Evolutionary conservation across 2,329 filamentous ascomycete genomes (phyloP).

Genomic region (Mycocentrospora acerina): DNA sequence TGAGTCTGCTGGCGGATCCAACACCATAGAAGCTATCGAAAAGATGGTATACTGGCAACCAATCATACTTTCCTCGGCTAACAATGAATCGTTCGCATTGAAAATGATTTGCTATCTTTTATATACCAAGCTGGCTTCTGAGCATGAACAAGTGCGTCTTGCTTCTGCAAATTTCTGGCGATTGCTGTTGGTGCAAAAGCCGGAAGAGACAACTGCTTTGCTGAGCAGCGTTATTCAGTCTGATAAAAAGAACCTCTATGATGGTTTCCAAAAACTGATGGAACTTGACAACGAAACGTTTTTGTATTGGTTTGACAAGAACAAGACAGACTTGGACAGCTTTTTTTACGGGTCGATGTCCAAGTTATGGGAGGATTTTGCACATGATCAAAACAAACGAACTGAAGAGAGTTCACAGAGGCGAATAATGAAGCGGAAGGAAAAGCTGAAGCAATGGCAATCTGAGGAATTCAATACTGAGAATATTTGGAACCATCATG

Average conservation of each 20-base stretch:
- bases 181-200: constrained; percentile 92
- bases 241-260: constrained; percentile 70
- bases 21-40: constrained; percentile 72
- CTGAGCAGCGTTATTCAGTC: constrained; percentile 70
- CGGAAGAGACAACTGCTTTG: constrained; percentile 73
- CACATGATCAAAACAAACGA: constrained; percentile 75
- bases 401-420: constrained; percentile 73
- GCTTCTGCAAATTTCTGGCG: constrained; percentile 84
- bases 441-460: constrained; percentile 80
- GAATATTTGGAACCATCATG: constrained; percentile 75
- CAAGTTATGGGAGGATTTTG: constrained; percentile 85
- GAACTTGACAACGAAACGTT: constrained; percentile 90
- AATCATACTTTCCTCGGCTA: constrained; percentile 77
- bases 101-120: constrained; percentile 89
- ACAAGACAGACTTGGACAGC: constrained; percentile 74
- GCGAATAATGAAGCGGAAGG: constrained; percentile 73
- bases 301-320: constrained; percentile 81
- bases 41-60: constrained; percentile 96
- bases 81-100: constrained; percentile 77
- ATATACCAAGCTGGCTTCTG: constrained; percentile 82
- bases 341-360: constrained; percentile 82
- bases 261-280: constrained; percentile 79
- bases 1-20: constrained; percentile 61
- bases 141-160: constrained; percentile 65
- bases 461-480: constrained; percentile 67